phyloP scores from a whole-genome alignment of 352 stramenopile genomes.

The Pythium folliculosum region DNA sequence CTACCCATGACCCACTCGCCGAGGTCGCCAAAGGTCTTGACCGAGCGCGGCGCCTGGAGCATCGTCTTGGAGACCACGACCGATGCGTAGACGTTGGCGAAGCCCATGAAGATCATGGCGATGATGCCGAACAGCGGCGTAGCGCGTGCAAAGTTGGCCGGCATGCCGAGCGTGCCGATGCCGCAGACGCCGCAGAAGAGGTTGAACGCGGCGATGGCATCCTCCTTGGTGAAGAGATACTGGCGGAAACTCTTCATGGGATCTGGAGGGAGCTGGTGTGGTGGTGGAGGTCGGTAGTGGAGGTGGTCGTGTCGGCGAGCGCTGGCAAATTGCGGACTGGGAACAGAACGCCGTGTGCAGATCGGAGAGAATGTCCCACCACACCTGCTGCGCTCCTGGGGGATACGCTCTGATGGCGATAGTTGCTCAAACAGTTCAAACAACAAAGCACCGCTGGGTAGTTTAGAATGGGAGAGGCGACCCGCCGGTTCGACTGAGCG shows the following conservation, averaged over 20 bases:
- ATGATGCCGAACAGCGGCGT: conserved; percentile 33
- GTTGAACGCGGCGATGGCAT: conserved; percentile 45
- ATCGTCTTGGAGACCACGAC: conserved; percentile 21
- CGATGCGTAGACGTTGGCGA: conserved; percentile 37
- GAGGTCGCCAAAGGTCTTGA: conserved; percentile 35
- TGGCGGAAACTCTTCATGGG: conserved; percentile 25
- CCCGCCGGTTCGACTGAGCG: too few relatives aligned
- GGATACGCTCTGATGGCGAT: background rate
- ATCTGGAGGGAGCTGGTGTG: background rate
- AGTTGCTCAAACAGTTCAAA: background rate
- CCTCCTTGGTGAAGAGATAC: conserved; percentile 35
- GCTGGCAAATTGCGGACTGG: conserved; percentile 19
- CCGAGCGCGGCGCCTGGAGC: conserved; percentile 7
- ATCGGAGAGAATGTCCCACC: background rate
- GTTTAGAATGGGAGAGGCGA: too few relatives aligned
- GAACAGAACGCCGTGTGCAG: conserved; percentile 1
- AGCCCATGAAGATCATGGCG: conserved; percentile 39
- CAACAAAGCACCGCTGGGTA: too few relatives aligned
- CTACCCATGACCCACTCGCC: conserved; percentile 35
- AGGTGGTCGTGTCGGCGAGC: too few relatives aligned
- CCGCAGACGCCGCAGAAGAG: conserved; percentile 68
- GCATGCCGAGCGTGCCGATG: conserved; percentile 69
- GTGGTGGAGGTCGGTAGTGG: background rate
- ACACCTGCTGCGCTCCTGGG: background rate
- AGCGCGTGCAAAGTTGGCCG: conserved; percentile 58